Conservation (phyloP, 2,329 filamentous ascomycete genomes). For the Didymella pomorum region DNA sequence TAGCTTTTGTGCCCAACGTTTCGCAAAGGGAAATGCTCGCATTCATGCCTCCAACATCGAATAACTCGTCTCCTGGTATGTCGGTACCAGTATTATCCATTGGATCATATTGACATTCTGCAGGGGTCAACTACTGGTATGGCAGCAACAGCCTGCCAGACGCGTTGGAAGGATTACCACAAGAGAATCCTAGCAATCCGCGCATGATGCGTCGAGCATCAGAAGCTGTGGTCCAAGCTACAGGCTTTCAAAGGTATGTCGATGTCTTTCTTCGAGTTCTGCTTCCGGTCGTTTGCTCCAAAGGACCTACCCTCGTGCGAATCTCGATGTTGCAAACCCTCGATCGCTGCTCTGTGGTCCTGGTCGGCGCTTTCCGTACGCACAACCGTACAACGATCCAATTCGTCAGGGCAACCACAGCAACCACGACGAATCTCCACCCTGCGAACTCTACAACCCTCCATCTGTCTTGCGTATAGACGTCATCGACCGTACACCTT, state of each 20-base stretch:
- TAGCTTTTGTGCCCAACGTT: conserved; percentile 31
- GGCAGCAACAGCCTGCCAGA: conserved; percentile 42
- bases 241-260: conserved; percentile 43
- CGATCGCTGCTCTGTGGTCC: conserved; percentile 6
- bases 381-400: conserved; percentile 2
- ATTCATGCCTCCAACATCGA: conserved; percentile 48
- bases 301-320: not conserved
- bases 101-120: conserved; percentile 23
- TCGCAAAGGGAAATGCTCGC: conserved; percentile 45
- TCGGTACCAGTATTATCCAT: conserved; percentile 9
- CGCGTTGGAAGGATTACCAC: conserved; percentile 36
- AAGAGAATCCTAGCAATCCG: conserved; percentile 31
- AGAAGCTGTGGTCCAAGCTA: conserved; percentile 41
- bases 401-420: conserved; percentile 2
- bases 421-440: conserved; percentile 1
- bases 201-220: conserved; percentile 46
- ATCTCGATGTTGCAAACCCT: not conserved
- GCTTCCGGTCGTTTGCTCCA: not conserved
- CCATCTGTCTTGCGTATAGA: not conserved
- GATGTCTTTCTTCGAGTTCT: not conserved
- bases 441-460: not conserved
- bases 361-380: conserved; percentile 8
- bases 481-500: not conserved
- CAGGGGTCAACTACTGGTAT: conserved; percentile 48
- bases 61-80: conserved; percentile 46